Conservation (phyloP, 2,329 filamentous ascomycete species). For the Ceratocystis cacaofunesta region DNA sequence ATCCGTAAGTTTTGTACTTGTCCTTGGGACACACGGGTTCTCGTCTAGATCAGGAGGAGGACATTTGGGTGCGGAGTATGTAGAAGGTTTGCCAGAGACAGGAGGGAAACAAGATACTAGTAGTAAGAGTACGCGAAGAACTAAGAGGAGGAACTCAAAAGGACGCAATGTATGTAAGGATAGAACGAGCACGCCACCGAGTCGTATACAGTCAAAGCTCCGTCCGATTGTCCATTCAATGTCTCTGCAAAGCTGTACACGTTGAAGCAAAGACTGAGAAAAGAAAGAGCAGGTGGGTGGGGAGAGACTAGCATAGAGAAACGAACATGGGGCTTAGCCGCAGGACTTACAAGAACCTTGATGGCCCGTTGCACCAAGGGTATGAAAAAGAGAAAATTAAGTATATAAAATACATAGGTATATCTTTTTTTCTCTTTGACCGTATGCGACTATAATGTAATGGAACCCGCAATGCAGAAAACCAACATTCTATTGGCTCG, state of each 20-base stretch:
- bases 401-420: not conserved
- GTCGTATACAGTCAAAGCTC: not conserved
- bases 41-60: not conserved
- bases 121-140: not conserved
- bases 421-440: not conserved
- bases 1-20: not conserved
- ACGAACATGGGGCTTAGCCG: not conserved
- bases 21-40: not conserved
- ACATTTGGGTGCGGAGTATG: not conserved
- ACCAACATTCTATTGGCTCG: not conserved
- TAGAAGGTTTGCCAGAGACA: not conserved
- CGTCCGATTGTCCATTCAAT: not conserved
- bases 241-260: not conserved
- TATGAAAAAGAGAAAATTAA: not conserved
- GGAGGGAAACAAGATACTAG: not conserved
- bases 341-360: constrained; percentile 12
- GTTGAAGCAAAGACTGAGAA: not conserved
- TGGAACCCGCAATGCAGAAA: not conserved
- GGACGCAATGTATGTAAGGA: not conserved
- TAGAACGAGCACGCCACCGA: not conserved
- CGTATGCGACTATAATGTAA: not conserved
- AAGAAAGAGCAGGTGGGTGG: not conserved
- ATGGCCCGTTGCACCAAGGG: constrained; percentile 6
- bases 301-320: not conserved
- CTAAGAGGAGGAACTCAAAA: not conserved